phyloP scores from a whole-genome alignment of 441 rosid species.

The Brassica hybrid region DNA sequence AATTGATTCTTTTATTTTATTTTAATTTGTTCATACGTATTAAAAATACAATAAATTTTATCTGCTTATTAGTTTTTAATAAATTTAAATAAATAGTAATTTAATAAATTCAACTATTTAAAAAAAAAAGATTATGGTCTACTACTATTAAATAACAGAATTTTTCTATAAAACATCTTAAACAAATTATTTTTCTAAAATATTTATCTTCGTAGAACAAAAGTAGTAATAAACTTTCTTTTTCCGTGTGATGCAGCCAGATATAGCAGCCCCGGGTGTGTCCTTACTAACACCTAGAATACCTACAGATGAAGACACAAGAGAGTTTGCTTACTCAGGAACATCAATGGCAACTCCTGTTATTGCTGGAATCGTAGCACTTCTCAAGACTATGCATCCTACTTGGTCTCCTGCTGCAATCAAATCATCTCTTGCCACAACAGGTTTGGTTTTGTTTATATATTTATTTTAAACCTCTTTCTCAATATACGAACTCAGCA shows the following conservation, averaged over 20 bases:
- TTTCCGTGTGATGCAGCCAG: slow-evolving; percentile 49
- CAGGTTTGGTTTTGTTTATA: slow-evolving; percentile 33
- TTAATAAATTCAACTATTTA: neutral
- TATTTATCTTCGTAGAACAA: neutral
- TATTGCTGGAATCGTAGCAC: slow-evolving; percentile 52
- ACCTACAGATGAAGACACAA: slow-evolving; percentile 12
- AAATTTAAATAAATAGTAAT: neutral
- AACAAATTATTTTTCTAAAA: neutral
- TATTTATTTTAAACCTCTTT: neutral
- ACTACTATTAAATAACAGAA: neutral
- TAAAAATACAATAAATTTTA: neutral
- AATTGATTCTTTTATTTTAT: neutral
- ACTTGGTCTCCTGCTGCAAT: slow-evolving; percentile 66
- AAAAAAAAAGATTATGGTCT: neutral
- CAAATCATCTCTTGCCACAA: slow-evolving; percentile 59
- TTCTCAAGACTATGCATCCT: slow-evolving; percentile 50
- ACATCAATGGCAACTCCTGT: slow-evolving; percentile 65
- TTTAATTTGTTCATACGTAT: neutral
- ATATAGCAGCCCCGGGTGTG: slow-evolving; percentile 62
- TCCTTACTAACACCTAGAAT: slow-evolving; percentile 49
- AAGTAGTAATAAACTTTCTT: neutral
- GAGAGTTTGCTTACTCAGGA: slow-evolving; percentile 45
- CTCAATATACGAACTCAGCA: slow-evolving; percentile 7
- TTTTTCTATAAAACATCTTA: neutral
- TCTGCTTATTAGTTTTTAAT: neutral